Evolutionary conservation across 352 stramenopile genomes (phyloP), one percentile per base, ranked within the genome.

Genomic region (Poterioochromonas sp.): DNA sequence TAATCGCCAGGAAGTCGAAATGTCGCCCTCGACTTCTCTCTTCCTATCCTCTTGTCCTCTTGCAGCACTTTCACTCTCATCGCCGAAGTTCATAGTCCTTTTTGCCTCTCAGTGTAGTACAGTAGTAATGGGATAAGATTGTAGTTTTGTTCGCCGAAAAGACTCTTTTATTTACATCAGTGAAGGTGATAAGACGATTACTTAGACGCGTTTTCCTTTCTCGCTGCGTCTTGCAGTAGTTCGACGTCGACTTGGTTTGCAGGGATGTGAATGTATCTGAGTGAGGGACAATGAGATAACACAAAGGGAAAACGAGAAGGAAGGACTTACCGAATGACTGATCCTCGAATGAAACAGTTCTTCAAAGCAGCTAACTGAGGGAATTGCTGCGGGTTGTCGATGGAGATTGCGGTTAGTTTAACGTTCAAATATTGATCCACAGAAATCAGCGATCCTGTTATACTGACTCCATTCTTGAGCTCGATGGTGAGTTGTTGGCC

Each of bases 381-480:
- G 86, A 96, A 98, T 83, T 94, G 94, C 64, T 97, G 90, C 43
- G 88, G 86, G 74, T 99, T 93, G 20, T 98, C 93, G 26, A 98
- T 92, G 69, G 92, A 89, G 15, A 98, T 92, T 76, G 97, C 92
- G 65, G 91, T 87, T 29, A 99, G 87, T 84, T 99, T 99, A 58
- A 99, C 93, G 84, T 99, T 99, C 29, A 99, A 88, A 85, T 98
- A 99, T 87, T 99, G 96, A 85, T 99, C 96, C 34, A 99, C 94
- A 37, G 90, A 97, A 84, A 99, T 92, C 37, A 99, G 86, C 44
- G 88, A 96, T 43, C 93, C 93, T 49, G 94, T 97, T 35, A 98
- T 87, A 68, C 94, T 90, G 12, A 99, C 91, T 82, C 98, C 94
- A 83, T 99, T 99, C 87, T 99, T 99, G 44, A 99, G 88, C 85